Conservation (phyloP, 1,139 yeast genomes). For the Candida smagusa region DNA sequence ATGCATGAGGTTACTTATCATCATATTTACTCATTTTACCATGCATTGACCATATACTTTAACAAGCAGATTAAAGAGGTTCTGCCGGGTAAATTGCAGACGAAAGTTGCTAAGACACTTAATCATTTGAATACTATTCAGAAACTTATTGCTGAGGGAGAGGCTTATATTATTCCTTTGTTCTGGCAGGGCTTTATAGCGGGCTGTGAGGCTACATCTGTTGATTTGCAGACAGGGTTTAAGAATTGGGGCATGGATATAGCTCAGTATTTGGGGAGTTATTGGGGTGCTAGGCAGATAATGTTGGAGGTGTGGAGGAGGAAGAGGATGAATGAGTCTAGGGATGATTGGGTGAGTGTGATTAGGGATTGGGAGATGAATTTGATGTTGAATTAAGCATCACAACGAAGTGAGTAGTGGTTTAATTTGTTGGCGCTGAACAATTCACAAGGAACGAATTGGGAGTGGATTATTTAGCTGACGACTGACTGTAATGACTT, state of each 20-base stretch:
- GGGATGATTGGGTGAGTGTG: slow-evolving; percentile 77
- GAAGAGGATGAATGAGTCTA: slow-evolving; percentile 52
- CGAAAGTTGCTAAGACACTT: slow-evolving; percentile 58
- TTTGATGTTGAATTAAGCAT: slow-evolving; percentile 57
- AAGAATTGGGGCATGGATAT: slow-evolving; percentile 80
- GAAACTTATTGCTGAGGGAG: slow-evolving; percentile 48
- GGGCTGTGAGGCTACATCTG: slow-evolving; percentile 74
- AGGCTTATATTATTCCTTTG: slow-evolving; percentile 66
- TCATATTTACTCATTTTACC: slow-evolving; percentile 77
- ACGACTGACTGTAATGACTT: too few relatives aligned
- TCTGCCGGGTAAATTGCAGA: slow-evolving; percentile 52
- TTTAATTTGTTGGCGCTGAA: too few relatives aligned
- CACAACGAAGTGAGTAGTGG: not conserved
- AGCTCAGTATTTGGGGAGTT: slow-evolving; percentile 73
- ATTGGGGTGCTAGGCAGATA: slow-evolving; percentile 82
- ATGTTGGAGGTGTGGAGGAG: slow-evolving; percentile 88
- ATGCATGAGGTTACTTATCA: slow-evolving; percentile 77
- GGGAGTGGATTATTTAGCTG: too few relatives aligned
- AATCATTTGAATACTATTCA: slow-evolving; percentile 66
- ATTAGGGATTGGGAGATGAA: slow-evolving; percentile 84
- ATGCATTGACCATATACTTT: slow-evolving; percentile 73
- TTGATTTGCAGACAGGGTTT: slow-evolving; percentile 60
- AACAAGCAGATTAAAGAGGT: slow-evolving; percentile 61
- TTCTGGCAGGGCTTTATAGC: slow-evolving; percentile 91
- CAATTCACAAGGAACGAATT: too few relatives aligned